Percentiles rank a stretch among this genome's conserved stretches.
Conservation (phyloP, 2,329 filamentous ascomycete species). For the Aspergillus pseudotamarii region DNA sequence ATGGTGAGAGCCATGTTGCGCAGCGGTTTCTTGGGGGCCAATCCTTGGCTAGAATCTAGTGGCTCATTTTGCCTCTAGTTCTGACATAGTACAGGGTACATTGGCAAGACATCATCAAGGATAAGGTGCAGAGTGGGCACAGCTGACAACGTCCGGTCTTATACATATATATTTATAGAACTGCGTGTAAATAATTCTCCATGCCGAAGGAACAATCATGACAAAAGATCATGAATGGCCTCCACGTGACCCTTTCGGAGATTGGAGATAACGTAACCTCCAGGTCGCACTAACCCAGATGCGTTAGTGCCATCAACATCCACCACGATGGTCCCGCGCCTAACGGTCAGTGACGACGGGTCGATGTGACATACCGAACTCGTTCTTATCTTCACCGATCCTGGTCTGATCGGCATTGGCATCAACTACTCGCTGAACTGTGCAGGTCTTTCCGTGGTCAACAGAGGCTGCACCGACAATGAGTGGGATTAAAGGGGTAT, state of each 20-base stretch:
- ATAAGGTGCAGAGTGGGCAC: neutral
- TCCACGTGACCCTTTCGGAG: slow-evolving; percentile 10
- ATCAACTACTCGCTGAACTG: neutral
- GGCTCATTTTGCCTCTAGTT: neutral
- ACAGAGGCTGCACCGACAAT: slow-evolving; percentile 31
- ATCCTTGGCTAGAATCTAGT: neutral
- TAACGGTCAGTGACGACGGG: neutral
- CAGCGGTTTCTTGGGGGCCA: slow-evolving; percentile 6
- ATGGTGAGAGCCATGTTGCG: neutral
- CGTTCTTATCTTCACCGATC: neutral
- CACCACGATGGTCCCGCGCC: neutral
- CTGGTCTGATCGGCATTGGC: slow-evolving; percentile 7
- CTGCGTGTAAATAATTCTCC: neutral
- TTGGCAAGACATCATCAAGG: neutral
- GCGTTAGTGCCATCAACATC: neutral
- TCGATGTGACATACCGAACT: neutral
- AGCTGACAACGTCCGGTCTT: too few relatives aligned
- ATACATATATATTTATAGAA: neutral
- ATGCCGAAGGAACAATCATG: neutral
- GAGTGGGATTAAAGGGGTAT: slow-evolving; percentile 51
- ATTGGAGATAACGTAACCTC: slow-evolving; percentile 5
- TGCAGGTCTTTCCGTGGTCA: neutral
- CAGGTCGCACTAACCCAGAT: neutral
- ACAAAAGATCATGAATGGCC: neutral
- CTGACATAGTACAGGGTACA: neutral